Base-by-base conservation (phyloP, 2,329 filamentous ascomycete species). In the Colletotrichum incanum region DNA sequence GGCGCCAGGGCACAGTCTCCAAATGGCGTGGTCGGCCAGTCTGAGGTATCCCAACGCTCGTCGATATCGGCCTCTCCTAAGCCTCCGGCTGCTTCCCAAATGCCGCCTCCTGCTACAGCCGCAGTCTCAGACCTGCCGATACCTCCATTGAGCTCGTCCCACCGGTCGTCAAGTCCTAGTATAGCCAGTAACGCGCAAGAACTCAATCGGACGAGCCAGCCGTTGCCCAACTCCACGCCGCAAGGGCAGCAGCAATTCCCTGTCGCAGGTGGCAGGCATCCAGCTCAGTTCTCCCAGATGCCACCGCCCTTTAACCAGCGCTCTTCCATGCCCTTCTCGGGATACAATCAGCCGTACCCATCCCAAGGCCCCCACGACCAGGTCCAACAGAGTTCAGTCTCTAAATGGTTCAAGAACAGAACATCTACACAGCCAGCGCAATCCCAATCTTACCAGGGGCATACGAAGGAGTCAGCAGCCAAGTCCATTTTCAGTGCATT, bases 401-500 rank as follows among this genome's bases (percentile, higher is more conserved):
- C 69, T 11, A 75, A 75, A 52, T 74, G 74, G 75, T 71, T 74
- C 41, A 73, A 62, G 45, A 73, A 70, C 26, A 71, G 43, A 9
- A 31, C 73, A 18, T 64, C 67, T 23, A 66, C 63, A 23, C 71
- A 74, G 31, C 41, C 65, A 49, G 39, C 23, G 5, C 56, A 56
- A 12, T 39, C 28, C 52, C 74, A 74, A 39, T 59, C 75, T 20
- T 67, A 74, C 26, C 67, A 71, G 28, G 54, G 68, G 5, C 73
- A 37, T 23, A 34, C 75, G 18, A 77, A 77, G 59, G 71, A 75
- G 20, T 78, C 77, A 59, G 65, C 75, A 8, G 63, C 74, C 41
- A 76, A 77, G 54, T 75, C 76, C 8, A 62, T 79, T 8, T 71
- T 78, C 45, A 72, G 73, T 16, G 77, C 75, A 2, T 78, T 79